Base-by-base conservation (phyloP, 345 rosid genomes). In the Lepidium sativum region DNA sequence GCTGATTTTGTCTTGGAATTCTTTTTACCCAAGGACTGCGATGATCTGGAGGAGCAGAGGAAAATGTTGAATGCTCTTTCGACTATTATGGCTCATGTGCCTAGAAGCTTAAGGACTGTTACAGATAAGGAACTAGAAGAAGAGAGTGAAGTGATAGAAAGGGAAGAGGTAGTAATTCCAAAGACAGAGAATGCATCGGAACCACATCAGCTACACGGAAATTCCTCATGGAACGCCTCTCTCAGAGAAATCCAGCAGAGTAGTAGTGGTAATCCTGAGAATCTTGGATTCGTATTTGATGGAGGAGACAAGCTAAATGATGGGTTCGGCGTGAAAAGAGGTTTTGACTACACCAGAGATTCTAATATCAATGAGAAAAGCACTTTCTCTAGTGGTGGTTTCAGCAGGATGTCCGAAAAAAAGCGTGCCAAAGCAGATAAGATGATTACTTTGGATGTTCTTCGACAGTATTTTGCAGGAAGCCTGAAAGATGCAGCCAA, bases 401-500 rank as follows among this genome's bases (percentile, higher is more conserved):
- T 57, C 52, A 59, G 69, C 32, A 82, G 78, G 62, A 63, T 69
- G 44, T 74, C 80, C 12, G 88, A 80, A 63, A 84, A 79, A 72
- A 85, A 75, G 53, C 92, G 84, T 41, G 67, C 80, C 40, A 90
- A 82, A 79, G 79, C 82, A 5, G 92, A 94, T 64, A 90, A 86
- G 72, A 77, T 68, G 16, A 86, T 90, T 68, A 82, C 86, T 53
- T 76, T 86, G 80, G 81, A 86, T 70, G 92, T 87, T 74, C 87
- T 86, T 41, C 79, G 76, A 48, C 85, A 83, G 43, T 80, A 90
- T 67, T 90, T 94, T 41, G 72, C 99, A 3, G 97, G 97, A 54
- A 90, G 92, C 65, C 82, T 90, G 38, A 94, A 94, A 81, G 96
- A 90, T 78, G 99, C 97, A 59, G 97, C 97, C 12, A 94, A 81